Conservation (phyloP, 352 stramenopile species). For the Thalassiosira mediterranea region DNA sequence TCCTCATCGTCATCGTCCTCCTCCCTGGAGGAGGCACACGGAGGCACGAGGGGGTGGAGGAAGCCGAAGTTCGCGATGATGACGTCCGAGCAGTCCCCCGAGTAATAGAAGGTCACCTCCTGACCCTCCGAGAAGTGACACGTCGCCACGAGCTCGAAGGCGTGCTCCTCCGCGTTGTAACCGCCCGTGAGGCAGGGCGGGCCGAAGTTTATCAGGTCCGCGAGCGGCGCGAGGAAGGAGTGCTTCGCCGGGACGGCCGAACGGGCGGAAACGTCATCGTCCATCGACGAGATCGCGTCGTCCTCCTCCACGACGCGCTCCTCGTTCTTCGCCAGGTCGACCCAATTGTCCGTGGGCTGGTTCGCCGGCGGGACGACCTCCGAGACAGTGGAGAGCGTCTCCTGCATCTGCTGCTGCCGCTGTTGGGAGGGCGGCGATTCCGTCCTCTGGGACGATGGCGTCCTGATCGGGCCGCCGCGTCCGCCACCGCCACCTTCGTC, state of each 20-base stretch:
- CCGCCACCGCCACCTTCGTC: neutral
- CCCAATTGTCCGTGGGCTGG: conserved; percentile 70
- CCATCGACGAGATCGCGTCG: neutral
- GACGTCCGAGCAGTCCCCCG: conserved; percentile 72
- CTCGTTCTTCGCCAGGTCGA: conserved; percentile 53
- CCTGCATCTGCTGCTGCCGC: conserved; percentile 13
- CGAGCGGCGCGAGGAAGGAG: conserved; percentile 77
- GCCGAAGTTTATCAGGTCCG: conserved; percentile 81
- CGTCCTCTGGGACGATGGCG: neutral
- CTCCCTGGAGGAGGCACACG: conserved; percentile 37
- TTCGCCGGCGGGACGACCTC: conserved; percentile 59
- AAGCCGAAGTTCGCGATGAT: conserved; percentile 82
- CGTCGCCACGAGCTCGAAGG: conserved; percentile 78
- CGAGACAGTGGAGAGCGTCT: conserved; percentile 41
- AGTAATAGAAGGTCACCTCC: conserved; percentile 83
- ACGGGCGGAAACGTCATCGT: conserved; percentile 26
- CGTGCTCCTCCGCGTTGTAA: conserved; percentile 66
- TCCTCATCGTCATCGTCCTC: no score
- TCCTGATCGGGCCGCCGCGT: neutral
- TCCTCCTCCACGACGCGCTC: conserved; percentile 34
- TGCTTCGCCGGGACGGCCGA: conserved; percentile 25
- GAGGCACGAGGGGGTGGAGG: conserved; percentile 62
- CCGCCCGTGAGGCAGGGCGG: conserved; percentile 69
- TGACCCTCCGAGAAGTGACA: conserved; percentile 68
- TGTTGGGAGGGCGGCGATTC: conserved; percentile 7